Evolutionary conservation across 345 rosid genomes (phyloP), one percentile per base, ranked within the genome.

Genomic region (Euphorbia tirucalli): DNA sequence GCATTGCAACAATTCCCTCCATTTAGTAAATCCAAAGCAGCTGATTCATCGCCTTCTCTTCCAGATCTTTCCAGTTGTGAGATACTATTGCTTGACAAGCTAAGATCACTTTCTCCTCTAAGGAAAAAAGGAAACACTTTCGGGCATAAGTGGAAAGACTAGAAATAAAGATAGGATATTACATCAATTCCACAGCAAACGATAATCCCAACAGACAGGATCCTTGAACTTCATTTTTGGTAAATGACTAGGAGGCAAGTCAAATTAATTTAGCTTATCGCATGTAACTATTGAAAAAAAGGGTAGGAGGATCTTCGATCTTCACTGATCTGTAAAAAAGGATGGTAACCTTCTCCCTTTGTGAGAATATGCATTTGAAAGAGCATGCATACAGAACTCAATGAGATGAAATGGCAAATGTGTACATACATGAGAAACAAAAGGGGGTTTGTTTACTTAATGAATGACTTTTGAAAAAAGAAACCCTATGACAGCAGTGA

Each of bases 11-110:
- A 21, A 15, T 43, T 64, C 41, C 55, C 25, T n/a, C 21, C 49
- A 69, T 55, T 39, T 50, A 41, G 24, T 27, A 13, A 56, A 21
- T 37, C 73, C 1, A 27, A 56, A 77, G 73, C 13, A 64, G 70
- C 44, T 66, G 80, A 77, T 37, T 49, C 54, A 58, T 74, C 81
- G 28, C 65, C 72, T 65, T 43, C 44, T 61, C 64, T 57, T 32
- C 63, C 65, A 55, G 74, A 60, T 49, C 50, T 75, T 61, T 80
- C 64, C 16, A 18, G 21, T 55, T 30, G 32, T 46, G 61, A 11
- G 19, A n/a, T 24, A 48, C 21, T 39, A 11, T 61, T 30, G 21
- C 54, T 55, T 5, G 21, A 28, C 24, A 27, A 10, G 4, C 49
- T 41, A 54, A 39, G 54, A 57, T 39, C 66, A 66, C 24, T 11